These are phyloP conservation scores for Alternaria novae-zelandiae DNA, from an alignment of 2,329 filamentous ascomycete species.

Conservation along the genomic window DNA sequence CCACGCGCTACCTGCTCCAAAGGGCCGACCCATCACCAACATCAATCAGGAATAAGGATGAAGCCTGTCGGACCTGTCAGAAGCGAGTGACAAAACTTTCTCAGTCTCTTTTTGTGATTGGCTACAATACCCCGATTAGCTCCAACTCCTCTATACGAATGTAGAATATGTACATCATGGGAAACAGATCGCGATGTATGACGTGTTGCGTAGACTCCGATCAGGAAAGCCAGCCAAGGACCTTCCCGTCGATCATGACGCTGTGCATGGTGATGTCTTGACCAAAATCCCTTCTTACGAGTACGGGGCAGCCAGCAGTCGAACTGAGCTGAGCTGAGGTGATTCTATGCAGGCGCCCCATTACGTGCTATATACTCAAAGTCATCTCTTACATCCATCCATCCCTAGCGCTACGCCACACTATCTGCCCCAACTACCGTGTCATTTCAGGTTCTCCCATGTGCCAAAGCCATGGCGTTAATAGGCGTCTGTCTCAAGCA, in stretches of 20 bases:
- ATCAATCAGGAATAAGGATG: not conserved
- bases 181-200: not conserved
- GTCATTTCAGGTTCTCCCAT: not conserved
- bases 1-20: not conserved
- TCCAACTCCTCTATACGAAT: not conserved
- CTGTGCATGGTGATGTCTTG: not conserved
- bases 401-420: not conserved
- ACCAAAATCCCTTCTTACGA: not conserved
- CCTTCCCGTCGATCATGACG: conserved; percentile 1
- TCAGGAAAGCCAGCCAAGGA: not conserved
- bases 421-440: not conserved
- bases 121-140: not conserved
- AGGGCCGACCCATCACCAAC: not conserved
- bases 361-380: not conserved
- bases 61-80: not conserved
- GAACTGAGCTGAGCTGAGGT: too few species aligned
- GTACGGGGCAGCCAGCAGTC: too few species aligned
- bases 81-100: not conserved
- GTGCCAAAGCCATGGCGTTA: not conserved
- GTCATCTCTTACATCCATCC: not conserved
- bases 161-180: not conserved
- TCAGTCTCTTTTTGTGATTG: not conserved
- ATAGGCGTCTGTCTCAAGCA: not conserved
- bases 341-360: not conserved
- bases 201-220: not conserved